Conservation (phyloP, 2,329 filamentous ascomycete species). For the Ceratocystis diversiconidia region DNA sequence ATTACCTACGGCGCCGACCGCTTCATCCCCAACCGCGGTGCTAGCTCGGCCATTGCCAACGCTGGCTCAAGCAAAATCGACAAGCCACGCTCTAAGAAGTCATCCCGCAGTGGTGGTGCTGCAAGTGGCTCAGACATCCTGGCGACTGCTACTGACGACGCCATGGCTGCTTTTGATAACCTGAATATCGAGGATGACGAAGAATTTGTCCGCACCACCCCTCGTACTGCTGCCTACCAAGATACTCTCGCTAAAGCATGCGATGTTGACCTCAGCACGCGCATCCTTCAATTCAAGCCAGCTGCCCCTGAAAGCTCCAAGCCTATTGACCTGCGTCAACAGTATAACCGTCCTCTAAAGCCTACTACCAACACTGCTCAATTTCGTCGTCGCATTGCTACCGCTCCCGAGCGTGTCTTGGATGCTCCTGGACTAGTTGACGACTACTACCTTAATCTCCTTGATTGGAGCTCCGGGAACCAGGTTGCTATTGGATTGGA, state of each 20-base stretch:
- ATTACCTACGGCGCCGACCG: slow-evolving; percentile 71
- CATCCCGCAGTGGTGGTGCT: slow-evolving; percentile 46
- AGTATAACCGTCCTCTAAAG: slow-evolving; percentile 95
- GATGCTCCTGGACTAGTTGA: slow-evolving; percentile 93
- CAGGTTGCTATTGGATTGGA: slow-evolving; percentile 96
- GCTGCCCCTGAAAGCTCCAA: slow-evolving; percentile 95
- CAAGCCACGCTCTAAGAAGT: slow-evolving; percentile 58
- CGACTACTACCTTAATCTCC: slow-evolving; percentile 96
- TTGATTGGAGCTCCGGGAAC: slow-evolving; percentile 96
- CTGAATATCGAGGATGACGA: slow-evolving; percentile 62
- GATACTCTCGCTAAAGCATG: slow-evolving; percentile 82
- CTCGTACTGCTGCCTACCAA: slow-evolving; percentile 81
- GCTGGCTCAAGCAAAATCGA: slow-evolving; percentile 73
- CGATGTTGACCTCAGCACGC: slow-evolving; percentile 82
- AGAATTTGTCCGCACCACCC: slow-evolving; percentile 60
- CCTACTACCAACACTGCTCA: slow-evolving; percentile 62
- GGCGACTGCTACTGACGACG: slow-evolving; percentile 65
- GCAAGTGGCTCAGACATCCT: slow-evolving; percentile 48
- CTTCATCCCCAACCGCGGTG: slow-evolving; percentile 87
- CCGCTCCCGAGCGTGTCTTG: slow-evolving; percentile 86
- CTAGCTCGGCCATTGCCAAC: slow-evolving; percentile 77
- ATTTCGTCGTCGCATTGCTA: slow-evolving; percentile 81
- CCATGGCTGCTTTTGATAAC: slow-evolving; percentile 63
- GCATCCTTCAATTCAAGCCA: slow-evolving; percentile 96
- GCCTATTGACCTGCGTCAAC: slow-evolving; percentile 90